phyloP scores from a whole-genome alignment of 306 rosid genomes.

The Cajanus cajan region DNA sequence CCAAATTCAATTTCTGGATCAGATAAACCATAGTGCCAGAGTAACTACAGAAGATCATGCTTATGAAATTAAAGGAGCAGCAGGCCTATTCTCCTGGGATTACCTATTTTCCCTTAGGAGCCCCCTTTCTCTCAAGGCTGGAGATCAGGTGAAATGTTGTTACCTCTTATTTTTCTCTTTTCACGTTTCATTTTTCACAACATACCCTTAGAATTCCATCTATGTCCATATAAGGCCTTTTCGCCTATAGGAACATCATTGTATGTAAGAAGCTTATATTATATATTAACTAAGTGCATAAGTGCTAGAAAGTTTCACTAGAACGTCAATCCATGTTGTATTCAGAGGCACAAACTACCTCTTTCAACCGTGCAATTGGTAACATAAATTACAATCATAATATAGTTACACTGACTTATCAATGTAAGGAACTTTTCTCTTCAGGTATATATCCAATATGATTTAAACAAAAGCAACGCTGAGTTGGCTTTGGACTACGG shows the following conservation, averaged over 20 bases:
- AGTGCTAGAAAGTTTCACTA: no score
- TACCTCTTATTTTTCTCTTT: constrained; percentile 2
- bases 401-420: background rate
- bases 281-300: no score
- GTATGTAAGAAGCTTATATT: no score
- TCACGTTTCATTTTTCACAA: background rate
- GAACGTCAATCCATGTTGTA: background rate
- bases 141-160: constrained; percentile 68
- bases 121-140: constrained; percentile 82
- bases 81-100: constrained; percentile 95
- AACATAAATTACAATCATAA: constrained; percentile 5
- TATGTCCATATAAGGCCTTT: no score
- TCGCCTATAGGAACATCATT: no score
- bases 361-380: background rate
- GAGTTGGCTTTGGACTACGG: constrained; percentile 95
- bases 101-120: constrained; percentile 71
- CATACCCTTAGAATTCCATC: background rate
- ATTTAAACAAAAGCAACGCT: constrained; percentile 83
- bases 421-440: constrained; percentile 10
- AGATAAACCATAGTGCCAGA: constrained; percentile 81
- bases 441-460: constrained; percentile 90
- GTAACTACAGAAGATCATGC: constrained; percentile 86
- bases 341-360: background rate
- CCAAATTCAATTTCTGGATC: constrained; percentile 31
- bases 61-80: constrained; percentile 79